Conservation (phyloP, 1,139 yeast species). For the Entelexis paramagnoliae region DNA sequence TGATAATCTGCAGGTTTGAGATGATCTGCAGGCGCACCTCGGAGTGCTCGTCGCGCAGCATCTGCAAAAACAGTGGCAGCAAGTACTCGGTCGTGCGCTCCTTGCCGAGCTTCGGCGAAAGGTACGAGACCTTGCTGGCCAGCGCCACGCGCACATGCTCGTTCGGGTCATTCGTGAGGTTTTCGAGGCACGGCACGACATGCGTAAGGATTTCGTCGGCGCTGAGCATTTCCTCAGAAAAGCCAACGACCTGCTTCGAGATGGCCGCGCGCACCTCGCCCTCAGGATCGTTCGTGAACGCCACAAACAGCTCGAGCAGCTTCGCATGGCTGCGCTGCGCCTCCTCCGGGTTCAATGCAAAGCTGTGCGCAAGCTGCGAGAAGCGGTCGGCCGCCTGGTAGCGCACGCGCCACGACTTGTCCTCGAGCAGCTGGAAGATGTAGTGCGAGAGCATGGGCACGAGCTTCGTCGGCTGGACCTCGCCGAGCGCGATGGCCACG, state of each 20-base stretch:
- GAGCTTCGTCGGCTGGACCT: conserved; percentile 24
- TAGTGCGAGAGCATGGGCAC: conserved; percentile 28
- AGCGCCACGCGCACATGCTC: conserved; percentile 89
- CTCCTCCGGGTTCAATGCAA: conserved; percentile 35
- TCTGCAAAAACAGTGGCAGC: conserved; percentile 78
- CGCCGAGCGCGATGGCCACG: conserved; percentile 51
- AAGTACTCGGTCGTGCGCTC: conserved; percentile 73
- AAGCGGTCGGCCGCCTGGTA: conserved; percentile 95
- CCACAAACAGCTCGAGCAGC: conserved; percentile 60
- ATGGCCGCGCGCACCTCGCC: conserved; percentile 94
- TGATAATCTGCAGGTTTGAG: conserved; percentile 80
- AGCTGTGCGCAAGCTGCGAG: conserved; percentile 55
- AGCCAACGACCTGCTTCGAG: conserved; percentile 82
- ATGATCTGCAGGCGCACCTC: conserved; percentile 93
- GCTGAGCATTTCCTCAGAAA: conserved; percentile 37
- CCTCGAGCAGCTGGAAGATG: conserved; percentile 61
- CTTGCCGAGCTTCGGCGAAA: conserved; percentile 79
- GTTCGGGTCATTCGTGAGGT: conserved; percentile 78
- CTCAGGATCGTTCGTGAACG: conserved; percentile 81
- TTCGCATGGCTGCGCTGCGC: conserved; percentile 43
- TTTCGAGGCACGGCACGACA: conserved; percentile 74
- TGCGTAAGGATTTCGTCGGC: conserved; percentile 49
- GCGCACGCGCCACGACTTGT: conserved; percentile 96
- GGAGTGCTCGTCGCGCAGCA: conserved; percentile 95
- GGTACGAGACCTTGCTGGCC: conserved; percentile 76